Conservation (phyloP, 305 asterid species). For the Fraxinus dipetala region DNA sequence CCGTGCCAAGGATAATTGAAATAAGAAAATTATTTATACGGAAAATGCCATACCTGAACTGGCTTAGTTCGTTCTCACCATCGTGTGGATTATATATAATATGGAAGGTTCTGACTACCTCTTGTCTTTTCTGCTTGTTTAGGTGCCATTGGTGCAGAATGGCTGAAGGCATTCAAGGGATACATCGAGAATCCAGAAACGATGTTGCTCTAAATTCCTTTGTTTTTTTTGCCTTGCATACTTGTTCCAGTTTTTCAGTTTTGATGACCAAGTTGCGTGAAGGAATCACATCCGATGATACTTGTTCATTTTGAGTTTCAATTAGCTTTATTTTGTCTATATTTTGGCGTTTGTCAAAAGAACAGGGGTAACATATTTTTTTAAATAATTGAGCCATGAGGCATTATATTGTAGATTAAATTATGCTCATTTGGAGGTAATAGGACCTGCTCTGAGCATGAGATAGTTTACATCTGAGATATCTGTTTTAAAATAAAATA, state of each 20-base stretch:
- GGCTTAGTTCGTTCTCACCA: neutral
- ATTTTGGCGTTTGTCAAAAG: neutral
- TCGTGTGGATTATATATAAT: neutral
- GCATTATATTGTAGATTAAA: conserved; percentile 18
- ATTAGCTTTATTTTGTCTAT: neutral
- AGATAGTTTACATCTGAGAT: neutral
- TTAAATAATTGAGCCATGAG: conserved; percentile 31
- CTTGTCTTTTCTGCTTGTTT: neutral
- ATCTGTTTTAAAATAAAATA: neutral
- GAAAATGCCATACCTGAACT: neutral
- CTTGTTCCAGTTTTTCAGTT: conserved; percentile 10
- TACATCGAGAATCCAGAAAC: conserved; percentile 87
- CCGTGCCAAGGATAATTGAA: neutral
- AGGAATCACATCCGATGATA: conserved; percentile 16
- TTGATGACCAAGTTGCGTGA: conserved; percentile 19
- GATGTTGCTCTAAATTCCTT: conserved; percentile 56
- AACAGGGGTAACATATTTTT: conserved; percentile 22
- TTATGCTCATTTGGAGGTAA: conserved; percentile 32
- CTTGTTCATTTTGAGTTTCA: conserved; percentile 8
- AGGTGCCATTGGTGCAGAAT: conserved; percentile 95
- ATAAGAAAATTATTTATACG: neutral
- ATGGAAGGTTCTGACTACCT: neutral
- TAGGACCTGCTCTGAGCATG: conserved; percentile 10
- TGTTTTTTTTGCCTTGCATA: neutral
- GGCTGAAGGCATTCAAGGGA: conserved; percentile 93